These are phyloP conservation scores for Achaetomiella virescens DNA, from an alignment of 495 filamentous ascomycete genomes.

Conservation along the genomic window DNA sequence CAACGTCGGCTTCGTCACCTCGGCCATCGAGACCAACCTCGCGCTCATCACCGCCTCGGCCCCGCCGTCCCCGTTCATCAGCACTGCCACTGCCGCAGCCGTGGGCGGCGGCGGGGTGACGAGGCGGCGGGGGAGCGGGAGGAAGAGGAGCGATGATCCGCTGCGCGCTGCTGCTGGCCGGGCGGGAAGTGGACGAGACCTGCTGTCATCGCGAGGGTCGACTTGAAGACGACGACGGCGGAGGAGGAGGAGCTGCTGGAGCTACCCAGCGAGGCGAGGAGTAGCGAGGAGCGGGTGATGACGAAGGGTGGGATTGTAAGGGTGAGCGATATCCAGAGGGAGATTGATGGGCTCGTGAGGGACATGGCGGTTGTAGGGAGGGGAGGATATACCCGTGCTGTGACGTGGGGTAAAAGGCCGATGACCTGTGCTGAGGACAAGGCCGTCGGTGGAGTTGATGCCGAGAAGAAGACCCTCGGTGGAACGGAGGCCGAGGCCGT, in stretches of 20 bases:
- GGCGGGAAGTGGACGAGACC: too few species aligned
- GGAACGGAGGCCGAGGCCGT: constrained; percentile 7
- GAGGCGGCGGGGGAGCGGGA: too few species aligned
- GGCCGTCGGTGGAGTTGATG: too few species aligned
- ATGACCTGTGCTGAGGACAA: background rate
- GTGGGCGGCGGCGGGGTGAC: too few species aligned
- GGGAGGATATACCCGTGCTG: constrained; percentile 16
- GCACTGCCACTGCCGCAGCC: too few species aligned
- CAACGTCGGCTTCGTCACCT: constrained; percentile 45
- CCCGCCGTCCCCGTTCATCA: constrained; percentile 38
- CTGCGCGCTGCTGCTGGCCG: too few species aligned
- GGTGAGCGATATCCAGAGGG: constrained; percentile 35
- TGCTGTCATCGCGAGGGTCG: too few species aligned
- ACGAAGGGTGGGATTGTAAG: constrained; percentile 40
- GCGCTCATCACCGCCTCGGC: constrained; percentile 48
- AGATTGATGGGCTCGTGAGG: constrained; percentile 30
- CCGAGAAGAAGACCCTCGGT: too few species aligned
- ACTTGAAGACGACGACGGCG: constrained; percentile 21
- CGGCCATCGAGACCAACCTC: constrained; percentile 49
- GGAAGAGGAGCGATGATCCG: too few species aligned
- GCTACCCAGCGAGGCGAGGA: constrained; percentile 32
- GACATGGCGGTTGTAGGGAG: constrained; percentile 24
- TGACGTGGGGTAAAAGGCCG: too few species aligned
- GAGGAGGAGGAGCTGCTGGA: constrained; percentile 24
- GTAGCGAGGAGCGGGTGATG: constrained; percentile 42